A percentile compares a stretch with the other conserved stretches of the same genome.
Evolutionary conservation across 2,329 filamentous ascomycete genomes (phyloP).

Genomic region (Trichoderma cornu-damae): DNA sequence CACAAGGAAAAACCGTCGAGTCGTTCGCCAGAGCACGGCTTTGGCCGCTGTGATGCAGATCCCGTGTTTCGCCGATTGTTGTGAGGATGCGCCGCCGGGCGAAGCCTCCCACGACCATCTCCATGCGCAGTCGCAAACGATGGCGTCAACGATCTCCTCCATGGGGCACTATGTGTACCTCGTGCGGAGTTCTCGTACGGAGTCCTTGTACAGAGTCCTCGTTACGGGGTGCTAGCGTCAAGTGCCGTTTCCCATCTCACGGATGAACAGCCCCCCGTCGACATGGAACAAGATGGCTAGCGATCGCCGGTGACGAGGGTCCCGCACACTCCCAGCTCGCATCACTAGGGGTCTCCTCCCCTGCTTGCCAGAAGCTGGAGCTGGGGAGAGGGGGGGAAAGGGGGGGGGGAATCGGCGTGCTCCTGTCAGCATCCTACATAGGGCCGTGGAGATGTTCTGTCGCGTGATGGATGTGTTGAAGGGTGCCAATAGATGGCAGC

Average conservation of each 20-base stretch:
- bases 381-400: too few relatives aligned
- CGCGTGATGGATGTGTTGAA: constrained; percentile 4
- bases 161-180: background rate
- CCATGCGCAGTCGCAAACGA: background rate
- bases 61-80: background rate
- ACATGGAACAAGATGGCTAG: background rate
- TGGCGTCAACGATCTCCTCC: background rate
- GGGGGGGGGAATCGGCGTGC: background rate
- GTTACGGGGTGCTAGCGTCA: background rate
- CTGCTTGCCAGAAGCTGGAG: constrained; percentile 3
- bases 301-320: constrained; percentile 10
- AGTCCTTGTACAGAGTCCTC: background rate
- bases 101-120: background rate
- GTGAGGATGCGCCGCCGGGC: background rate
- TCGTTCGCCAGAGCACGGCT: background rate
- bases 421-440: constrained; percentile 1
- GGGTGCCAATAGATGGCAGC: background rate
- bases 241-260: background rate
- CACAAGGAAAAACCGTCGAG: background rate
- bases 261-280: background rate
- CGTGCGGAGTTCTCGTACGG: background rate
- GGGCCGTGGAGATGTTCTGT: background rate
- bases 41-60: background rate
- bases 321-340: constrained; percentile 4
- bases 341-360: constrained; percentile 4